A percentile compares a stretch with the other conserved stretches of the same genome.
phyloP scores from a whole-genome alignment of 2,329 filamentous ascomycete species.

The Clarireedia sp. region DNA sequence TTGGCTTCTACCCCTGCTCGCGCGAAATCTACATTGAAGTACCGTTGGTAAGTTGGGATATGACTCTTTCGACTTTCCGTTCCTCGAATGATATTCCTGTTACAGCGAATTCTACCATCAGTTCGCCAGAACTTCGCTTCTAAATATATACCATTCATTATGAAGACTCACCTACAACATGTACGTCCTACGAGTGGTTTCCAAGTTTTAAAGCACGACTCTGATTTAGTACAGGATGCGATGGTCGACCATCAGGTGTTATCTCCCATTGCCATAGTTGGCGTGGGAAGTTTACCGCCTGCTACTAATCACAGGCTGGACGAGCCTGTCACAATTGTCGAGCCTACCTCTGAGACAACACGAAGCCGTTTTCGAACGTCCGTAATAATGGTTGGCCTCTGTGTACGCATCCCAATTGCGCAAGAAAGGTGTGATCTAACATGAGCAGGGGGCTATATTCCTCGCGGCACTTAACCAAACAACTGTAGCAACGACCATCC shows the following conservation, averaged over 20 bases:
- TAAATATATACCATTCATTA: neutral
- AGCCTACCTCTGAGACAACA: neutral
- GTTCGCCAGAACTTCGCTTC: neutral
- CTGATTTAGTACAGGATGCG: neutral
- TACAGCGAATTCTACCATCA: neutral
- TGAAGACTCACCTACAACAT: neutral
- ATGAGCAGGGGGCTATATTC: slow-evolving; percentile 1
- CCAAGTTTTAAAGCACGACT: neutral
- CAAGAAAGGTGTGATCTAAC: neutral
- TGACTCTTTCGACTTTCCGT: neutral
- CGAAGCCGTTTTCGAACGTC: neutral
- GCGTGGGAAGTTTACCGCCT: neutral
- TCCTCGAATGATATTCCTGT: neutral
- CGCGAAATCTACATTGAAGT: neutral
- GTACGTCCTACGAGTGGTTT: neutral
- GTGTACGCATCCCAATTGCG: neutral
- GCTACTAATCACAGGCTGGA: neutral
- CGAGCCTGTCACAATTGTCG: neutral
- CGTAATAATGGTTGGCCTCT: neutral
- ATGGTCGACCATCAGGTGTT: neutral
- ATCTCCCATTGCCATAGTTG: neutral
- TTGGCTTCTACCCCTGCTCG: neutral
- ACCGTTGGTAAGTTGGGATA: neutral
- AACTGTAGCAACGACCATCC: slow-evolving; percentile 34
- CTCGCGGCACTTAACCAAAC: slow-evolving; percentile 29